Percentiles rank a stretch among this genome's conserved stretches.
Evolutionary conservation across 345 rosid genomes (phyloP).

Genomic region (Ceriops decandra): DNA sequence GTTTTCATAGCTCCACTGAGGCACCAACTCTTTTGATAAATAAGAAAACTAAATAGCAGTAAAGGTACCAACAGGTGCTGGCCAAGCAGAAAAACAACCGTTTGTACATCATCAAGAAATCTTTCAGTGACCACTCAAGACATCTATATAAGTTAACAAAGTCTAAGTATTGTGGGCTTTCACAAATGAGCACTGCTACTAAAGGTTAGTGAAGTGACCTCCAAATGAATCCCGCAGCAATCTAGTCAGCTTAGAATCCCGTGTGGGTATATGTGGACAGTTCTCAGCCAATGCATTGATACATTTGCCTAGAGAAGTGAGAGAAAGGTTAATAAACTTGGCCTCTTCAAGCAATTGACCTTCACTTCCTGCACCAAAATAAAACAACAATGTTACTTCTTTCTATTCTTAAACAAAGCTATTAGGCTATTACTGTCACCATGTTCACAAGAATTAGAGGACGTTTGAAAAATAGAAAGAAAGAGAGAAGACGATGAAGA

Average conservation of each 20-base stretch:
- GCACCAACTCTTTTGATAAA: background rate
- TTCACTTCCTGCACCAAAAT: constrained; percentile 62
- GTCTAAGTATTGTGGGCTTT: too few species aligned
- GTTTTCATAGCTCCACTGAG: too few species aligned
- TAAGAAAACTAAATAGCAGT: background rate
- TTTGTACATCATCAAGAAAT: background rate
- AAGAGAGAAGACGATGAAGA: too few species aligned
- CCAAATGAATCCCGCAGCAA: constrained; percentile 96
- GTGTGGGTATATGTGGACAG: constrained; percentile 82
- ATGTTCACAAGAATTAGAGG: too few species aligned
- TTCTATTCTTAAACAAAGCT: background rate
- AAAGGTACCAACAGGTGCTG: background rate
- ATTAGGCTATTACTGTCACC: background rate
- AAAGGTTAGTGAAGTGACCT: constrained; percentile 37
- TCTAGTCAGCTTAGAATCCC: constrained; percentile 93
- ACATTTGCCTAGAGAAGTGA: constrained; percentile 88
- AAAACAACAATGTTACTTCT: constrained; percentile 11
- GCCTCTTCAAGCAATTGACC: constrained; percentile 92
- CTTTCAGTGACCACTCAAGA: background rate
- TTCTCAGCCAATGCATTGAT: constrained; percentile 97
- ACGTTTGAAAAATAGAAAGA: too few species aligned
- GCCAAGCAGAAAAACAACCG: background rate
- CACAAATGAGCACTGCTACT: too few species aligned
- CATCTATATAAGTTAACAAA: background rate
- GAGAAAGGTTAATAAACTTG: constrained; percentile 88